Percentiles rank a stretch among this genome's conserved stretches.
Evolutionary conservation across 306 rosid genomes (phyloP).

Genomic region (Malus asiatica): DNA sequence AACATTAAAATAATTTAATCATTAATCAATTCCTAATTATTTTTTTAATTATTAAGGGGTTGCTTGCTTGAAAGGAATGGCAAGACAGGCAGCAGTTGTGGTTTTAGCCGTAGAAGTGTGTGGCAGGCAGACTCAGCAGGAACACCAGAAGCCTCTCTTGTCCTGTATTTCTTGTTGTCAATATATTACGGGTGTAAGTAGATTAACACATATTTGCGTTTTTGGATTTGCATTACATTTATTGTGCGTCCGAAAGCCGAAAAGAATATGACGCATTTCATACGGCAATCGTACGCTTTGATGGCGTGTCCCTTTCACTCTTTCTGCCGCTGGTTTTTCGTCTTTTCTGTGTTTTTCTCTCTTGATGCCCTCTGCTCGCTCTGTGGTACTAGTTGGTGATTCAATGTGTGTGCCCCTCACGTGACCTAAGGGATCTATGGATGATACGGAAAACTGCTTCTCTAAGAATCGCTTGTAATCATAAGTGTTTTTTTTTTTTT

Average conservation of each 20-base stretch:
- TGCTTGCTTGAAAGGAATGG: slow-evolving; percentile 52
- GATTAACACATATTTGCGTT: neutral
- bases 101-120: slow-evolving; percentile 1
- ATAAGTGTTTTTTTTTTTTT: too few species aligned
- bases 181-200: neutral
- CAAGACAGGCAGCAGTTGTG: neutral
- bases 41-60: slow-evolving; percentile 13
- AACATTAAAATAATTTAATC: too few species aligned
- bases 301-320: slow-evolving; percentile 9
- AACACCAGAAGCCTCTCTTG: neutral
- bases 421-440: neutral
- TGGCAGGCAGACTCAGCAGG: slow-evolving; percentile 18
- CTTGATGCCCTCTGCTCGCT: neutral
- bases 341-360: neutral
- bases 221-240: neutral
- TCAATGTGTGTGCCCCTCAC: neutral
- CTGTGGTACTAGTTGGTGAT: neutral
- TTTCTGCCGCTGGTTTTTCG: neutral
- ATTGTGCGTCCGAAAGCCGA: neutral
- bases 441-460: neutral
- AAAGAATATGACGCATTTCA: slow-evolving; percentile 45
- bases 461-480: too few species aligned
- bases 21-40: too few species aligned
- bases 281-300: slow-evolving; percentile 34
- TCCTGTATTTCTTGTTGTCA: too few species aligned